Conservation (phyloP, 1,284 basidiomycete genomes). For the Ceratobasidium sp. region DNA sequence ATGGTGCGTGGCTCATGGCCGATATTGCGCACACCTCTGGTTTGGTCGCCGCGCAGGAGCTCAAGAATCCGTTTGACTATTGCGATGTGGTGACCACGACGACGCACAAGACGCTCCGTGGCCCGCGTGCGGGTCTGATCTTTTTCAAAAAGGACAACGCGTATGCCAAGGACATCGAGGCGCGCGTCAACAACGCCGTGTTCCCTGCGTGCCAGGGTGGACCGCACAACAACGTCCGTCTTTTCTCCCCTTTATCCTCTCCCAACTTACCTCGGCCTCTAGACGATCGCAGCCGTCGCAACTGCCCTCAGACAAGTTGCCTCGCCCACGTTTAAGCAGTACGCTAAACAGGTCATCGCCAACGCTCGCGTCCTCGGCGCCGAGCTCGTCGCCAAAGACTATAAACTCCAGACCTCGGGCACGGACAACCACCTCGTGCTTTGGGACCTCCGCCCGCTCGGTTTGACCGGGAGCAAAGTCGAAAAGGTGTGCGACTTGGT, state of each 20-base stretch:
- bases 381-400: slow-evolving; percentile 76
- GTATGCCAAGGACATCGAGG: slow-evolving; percentile 82
- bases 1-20: slow-evolving; percentile 91
- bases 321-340: slow-evolving; percentile 88
- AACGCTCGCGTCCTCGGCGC: slow-evolving; percentile 82
- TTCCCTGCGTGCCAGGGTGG: slow-evolving; percentile 99
- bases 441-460: slow-evolving; percentile 96
- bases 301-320: slow-evolving; percentile 94
- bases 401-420: slow-evolving; percentile 96
- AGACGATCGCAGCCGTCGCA: slow-evolving; percentile 96
- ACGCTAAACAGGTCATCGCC: slow-evolving; percentile 92
- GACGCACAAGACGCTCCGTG: slow-evolving; percentile 99
- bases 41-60: slow-evolving; percentile 91
- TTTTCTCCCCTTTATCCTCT: slow-evolving; percentile 22
- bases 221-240: slow-evolving; percentile 94
- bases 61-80: slow-evolving; percentile 92
- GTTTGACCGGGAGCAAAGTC: slow-evolving; percentile 95
- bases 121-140: slow-evolving; percentile 96
- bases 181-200: slow-evolving; percentile 95
- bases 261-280: neutral
- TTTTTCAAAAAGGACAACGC: slow-evolving; percentile 96
- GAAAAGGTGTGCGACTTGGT: slow-evolving; percentile 98
- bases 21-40: slow-evolving; percentile 99
- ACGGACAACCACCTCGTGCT: slow-evolving; percentile 98
- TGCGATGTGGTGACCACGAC: slow-evolving; percentile 98